Conservation (phyloP, 805 yeast species). For the Starmerella etchellsii region DNA sequence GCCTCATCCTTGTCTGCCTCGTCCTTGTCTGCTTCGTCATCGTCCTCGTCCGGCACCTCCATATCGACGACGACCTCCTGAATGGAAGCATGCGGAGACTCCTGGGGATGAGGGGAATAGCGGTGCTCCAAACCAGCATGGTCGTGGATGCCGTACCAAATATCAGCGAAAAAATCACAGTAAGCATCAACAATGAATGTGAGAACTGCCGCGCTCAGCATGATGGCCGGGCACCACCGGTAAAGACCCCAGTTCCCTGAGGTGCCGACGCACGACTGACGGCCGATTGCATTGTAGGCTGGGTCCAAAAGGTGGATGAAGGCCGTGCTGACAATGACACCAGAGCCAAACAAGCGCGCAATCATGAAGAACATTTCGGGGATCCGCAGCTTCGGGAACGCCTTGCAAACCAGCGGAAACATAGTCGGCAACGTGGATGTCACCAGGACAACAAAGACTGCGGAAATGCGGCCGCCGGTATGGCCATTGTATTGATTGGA, state of each 20-base stretch:
- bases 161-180: conserved; percentile 32
- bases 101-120: conserved; percentile 9
- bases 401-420: conserved; percentile 32
- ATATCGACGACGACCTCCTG: conserved; percentile 6
- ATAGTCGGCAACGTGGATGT: conserved; percentile 36
- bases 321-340: conserved; percentile 66
- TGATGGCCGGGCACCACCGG: conserved; percentile 47
- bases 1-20: too few relatives aligned
- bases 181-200: conserved; percentile 41
- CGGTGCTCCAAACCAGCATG: too few relatives aligned
- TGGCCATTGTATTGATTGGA: conserved; percentile 34
- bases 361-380: conserved; percentile 26
- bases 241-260: conserved; percentile 38
- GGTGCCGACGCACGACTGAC: conserved; percentile 31
- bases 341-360: conserved; percentile 50
- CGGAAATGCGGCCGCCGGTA: conserved; percentile 39
- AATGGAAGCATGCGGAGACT: conserved; percentile 1
- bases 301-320: conserved; percentile 49
- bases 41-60: conserved; percentile 1
- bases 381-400: conserved; percentile 19
- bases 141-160: conserved; percentile 17
- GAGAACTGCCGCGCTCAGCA: conserved; percentile 35
- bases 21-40: not conserved
- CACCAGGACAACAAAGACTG: conserved; percentile 46
- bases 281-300: conserved; percentile 27